Evolutionary conservation across 352 stramenopile genomes (phyloP), one percentile per base, ranked within the genome.

Genomic region (Pythium graminicola): DNA sequence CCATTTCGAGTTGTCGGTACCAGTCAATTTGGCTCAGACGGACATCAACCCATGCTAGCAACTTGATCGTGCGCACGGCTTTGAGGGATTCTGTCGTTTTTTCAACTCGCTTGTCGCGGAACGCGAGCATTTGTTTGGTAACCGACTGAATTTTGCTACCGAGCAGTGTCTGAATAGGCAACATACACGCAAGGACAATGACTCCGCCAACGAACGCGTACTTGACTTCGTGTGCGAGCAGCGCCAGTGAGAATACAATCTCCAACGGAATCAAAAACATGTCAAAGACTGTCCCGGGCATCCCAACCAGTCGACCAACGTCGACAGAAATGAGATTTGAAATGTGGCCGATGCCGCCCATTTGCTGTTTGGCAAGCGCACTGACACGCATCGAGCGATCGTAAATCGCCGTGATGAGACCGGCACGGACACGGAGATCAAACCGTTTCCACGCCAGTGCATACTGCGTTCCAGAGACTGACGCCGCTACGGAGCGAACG

Each of bases 181-280:
- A 59, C 81, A 96, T 95, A 38, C 84, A 60, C 17, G 45, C 70
- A 13, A 96, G 59, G 1, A 95, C 65, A 19, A 81, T 64, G 4
- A 96, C 45, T 1, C 86, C 86, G 1, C 82, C 82, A 7, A 93
- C 57, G 47, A 95, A 95, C 2, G 87, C 86, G 39, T 89, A 87
- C 17, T 82, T 87, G 8, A 96, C 79, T 19, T 89, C 84, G 3
- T 77, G 63, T 14, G 74, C 79, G 8, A 96, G 65, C 43, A 95
- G 46, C 4, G 80, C 43, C 19, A 95, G 72, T 16, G 86, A 85
- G 1, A 96, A 67, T 0, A 67, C 50, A 31, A 95, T 89, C 62
- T 93, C 77, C 1, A 65, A 36, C 6, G 82, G 82, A 36, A 93
- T 86, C 23, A 93, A 27, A 20, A 90, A 71, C 65, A 90, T 72